Base-by-base conservation (phyloP, 495 filamentous ascomycete genomes). In the Penicillium maclennaniae region DNA sequence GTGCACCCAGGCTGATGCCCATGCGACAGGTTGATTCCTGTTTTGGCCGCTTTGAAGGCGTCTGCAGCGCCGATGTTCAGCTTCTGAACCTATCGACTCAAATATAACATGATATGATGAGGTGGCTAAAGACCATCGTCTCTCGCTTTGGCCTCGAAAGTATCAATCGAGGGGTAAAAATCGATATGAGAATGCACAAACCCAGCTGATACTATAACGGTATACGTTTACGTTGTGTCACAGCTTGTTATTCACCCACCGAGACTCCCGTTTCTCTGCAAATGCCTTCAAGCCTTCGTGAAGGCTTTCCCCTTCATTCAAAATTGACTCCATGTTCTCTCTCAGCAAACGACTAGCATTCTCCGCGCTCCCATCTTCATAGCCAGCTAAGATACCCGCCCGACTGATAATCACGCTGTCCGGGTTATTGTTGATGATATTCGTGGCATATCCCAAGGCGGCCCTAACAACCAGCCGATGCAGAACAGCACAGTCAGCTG, bases 281-380 rank as follows among this genome's bases (percentile, higher is more conserved):
- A 92, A 91, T 51, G 83, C 84, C 68, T 57, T 74, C 36, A 91
- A 68, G 0, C 87, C 88, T 69, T 91, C 88, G 55, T 67, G 76
- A 61, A 87, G 81, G 72, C 91, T 91, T 63, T 84, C 78, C 4
- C 85, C 87, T 12, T 60, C 72, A 42, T 82, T 71, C 54, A 92
- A 73, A 10, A 76, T 52, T 53, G 76, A 72, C 31, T 81, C 86
- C 58, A 53, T 56, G 25, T 51, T 54, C 21, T 61, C 54, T 45
- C 45, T 54, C 37, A 61, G 21, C 3, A 54, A 36, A 8, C 53
- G 54, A 37, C 40, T 53, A 28, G 65, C 85, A 63, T 82, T 76
- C 54, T 83, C 80, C 43, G 79, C 81, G 6, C 83, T 80, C 0
- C 79, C 59, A n/a, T 76, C 75, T 59, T 86, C 83, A 81, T 81